These are phyloP conservation scores for Hyphopichia pseudoburtonii DNA, from an alignment of 1,139 yeast genomes.

Conservation along the genomic window DNA sequence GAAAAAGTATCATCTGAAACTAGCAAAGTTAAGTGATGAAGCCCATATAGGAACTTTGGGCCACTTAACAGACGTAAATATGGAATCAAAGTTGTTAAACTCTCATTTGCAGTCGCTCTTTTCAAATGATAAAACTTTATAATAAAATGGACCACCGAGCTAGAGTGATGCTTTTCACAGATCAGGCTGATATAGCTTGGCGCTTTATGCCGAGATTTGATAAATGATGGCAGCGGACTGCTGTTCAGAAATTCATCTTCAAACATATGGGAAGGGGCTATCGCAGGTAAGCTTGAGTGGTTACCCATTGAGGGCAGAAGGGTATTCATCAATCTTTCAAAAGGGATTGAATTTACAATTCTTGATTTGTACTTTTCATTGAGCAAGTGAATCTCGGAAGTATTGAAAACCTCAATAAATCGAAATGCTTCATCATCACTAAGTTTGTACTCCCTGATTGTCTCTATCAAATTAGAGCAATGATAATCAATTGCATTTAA, in stretches of 20 bases:
- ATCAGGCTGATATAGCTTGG: neutral
- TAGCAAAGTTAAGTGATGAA: neutral
- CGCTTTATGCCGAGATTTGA: too few species aligned
- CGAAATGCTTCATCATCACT: neutral
- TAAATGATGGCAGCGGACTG: neutral
- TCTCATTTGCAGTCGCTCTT: neutral
- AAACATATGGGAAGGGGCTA: too few species aligned
- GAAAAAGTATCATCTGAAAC: neutral
- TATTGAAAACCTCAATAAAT: conserved; percentile 1
- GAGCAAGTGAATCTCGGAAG: neutral
- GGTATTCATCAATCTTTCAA: neutral
- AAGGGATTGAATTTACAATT: neutral
- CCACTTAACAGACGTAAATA: neutral
- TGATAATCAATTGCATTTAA: conserved; percentile 12
- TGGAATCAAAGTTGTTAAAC: neutral
- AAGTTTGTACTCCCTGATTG: conserved; percentile 5
- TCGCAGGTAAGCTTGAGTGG: too few species aligned
- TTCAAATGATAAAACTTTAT: neutral
- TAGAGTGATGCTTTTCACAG: neutral
- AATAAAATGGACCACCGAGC: neutral
- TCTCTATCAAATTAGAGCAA: conserved; percentile 7
- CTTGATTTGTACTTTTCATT: neutral
- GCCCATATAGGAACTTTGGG: neutral
- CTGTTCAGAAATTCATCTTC: too few species aligned
- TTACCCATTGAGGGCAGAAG: neutral